Conservation (phyloP, 1,139 yeast species). For the Hemisphaericaspora lyxosophila region DNA sequence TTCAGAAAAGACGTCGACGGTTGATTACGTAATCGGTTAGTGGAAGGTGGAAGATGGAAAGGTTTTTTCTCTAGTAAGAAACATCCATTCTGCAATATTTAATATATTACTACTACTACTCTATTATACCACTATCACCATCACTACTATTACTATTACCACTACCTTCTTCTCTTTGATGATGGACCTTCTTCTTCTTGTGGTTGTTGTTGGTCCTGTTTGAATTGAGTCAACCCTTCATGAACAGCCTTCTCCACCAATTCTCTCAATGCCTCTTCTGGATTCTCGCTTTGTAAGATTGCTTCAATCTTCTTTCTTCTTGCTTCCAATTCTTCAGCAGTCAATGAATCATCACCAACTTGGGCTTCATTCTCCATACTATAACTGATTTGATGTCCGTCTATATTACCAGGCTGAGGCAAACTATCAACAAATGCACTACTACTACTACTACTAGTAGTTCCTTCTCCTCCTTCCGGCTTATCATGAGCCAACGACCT, state of each 20-base stretch:
- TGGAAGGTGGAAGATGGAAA: not conserved
- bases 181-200: slow-evolving; percentile 15
- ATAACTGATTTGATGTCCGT: slow-evolving; percentile 60
- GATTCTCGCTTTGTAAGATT: slow-evolving; percentile 72
- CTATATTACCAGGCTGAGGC: slow-evolving; percentile 42
- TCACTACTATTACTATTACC: no score
- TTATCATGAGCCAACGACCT: slow-evolving; percentile 44
- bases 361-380: slow-evolving; percentile 49
- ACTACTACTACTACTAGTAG: slow-evolving; percentile 9
- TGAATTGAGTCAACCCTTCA: slow-evolving; percentile 40
- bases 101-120: no score
- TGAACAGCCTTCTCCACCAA: slow-evolving; percentile 67
- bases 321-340: slow-evolving; percentile 39
- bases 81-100: slow-evolving; percentile 2
- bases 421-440: slow-evolving; percentile 23
- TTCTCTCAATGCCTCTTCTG: slow-evolving; percentile 73
- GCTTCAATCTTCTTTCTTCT: slow-evolving; percentile 66
- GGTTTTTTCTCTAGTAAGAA: not conserved
- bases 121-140: no score
- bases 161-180: slow-evolving; percentile 24
- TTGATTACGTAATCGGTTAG: no score
- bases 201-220: slow-evolving; percentile 17
- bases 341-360: slow-evolving; percentile 24
- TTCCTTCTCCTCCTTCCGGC: slow-evolving; percentile 11
- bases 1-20: no score